Base-by-base conservation (phyloP, 2,329 filamentous ascomycete genomes). In the Ceratocystis ficicola region DNA sequence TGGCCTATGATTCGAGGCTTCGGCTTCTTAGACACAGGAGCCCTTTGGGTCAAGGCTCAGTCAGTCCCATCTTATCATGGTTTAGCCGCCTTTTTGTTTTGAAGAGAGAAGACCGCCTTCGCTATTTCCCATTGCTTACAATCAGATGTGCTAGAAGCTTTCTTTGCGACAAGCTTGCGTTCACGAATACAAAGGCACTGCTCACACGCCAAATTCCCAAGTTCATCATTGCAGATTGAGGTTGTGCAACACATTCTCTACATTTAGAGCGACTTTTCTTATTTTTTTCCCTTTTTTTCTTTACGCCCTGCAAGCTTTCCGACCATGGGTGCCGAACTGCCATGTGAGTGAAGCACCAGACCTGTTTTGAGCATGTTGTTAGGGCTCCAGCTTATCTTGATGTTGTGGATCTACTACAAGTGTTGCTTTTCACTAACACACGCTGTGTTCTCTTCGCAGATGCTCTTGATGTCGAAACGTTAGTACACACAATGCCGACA, bases 401-500 rank as follows among this genome's bases (percentile, higher is more conserved):
- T 17, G 22, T 7, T 25, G 55, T 30, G 17, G 28, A 28, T 59
- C 12, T 36, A 36, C 12, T 36, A 36, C 32, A 59, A 17, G 17
- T 41, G 12, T 10, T 28, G n/a, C 30, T 25, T 57, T 30, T 30
- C 22, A 12, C 62, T 62, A 60, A 65, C 46, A 52, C 22, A 46
- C 15, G 67, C 25, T 32, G 15, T 41, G 15, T 55, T 25, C 41
- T 25, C 22, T 32, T 67, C 62, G 68, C 77, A 97, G 94, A 97
- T 81, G 94, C 94, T 73, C 91, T 95, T 71, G 94, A 99, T 78
- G 94, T 94, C 72, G 94, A 99, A 80, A 96, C 89, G 89, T 93
- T 73, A 73, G 81, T 76, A 30, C 50, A 44, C 64, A 22, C 22
- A 3, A 22, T 46, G 55, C 44, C n/a, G 25, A 59, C 52, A 12